phyloP scores from a whole-genome alignment of 108 stramenopile genomes.

The Fistulifera pelliculosa region DNA sequence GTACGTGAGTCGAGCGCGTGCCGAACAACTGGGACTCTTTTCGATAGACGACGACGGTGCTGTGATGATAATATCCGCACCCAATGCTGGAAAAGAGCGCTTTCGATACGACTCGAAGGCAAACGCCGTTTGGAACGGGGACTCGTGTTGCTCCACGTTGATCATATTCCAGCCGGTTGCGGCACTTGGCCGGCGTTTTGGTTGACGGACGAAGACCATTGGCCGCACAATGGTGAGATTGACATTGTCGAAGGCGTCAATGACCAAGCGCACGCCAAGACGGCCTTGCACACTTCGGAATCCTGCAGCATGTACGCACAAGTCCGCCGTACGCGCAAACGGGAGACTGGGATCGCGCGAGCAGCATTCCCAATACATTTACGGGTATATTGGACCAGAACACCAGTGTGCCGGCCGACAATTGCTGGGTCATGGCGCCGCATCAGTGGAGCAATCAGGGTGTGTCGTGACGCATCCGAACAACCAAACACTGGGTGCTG shows the following conservation, averaged over 20 bases:
- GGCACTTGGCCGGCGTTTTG: slow-evolving; percentile 89
- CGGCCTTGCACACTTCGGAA: slow-evolving; percentile 72
- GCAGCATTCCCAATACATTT: slow-evolving; percentile 60
- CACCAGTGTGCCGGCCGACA: slow-evolving; percentile 28
- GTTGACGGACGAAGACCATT: slow-evolving; percentile 73
- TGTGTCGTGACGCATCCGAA: slow-evolving; percentile 63
- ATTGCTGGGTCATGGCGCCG: slow-evolving; percentile 72
- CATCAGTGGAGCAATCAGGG: slow-evolving; percentile 90
- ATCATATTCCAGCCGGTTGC: slow-evolving; percentile 80
- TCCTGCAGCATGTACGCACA: slow-evolving; percentile 76
- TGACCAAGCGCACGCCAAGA: slow-evolving; percentile 67
- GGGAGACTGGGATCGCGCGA: slow-evolving; percentile 68
- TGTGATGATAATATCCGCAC: slow-evolving; percentile 17
- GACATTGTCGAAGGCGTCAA: slow-evolving; percentile 88
- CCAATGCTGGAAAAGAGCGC: slow-evolving; percentile 22
- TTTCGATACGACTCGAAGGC: slow-evolving; percentile 69
- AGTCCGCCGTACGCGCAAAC: slow-evolving; percentile 52
- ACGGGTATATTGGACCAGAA: slow-evolving; percentile 42
- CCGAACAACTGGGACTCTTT: slow-evolving; percentile 23
- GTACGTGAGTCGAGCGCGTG: slow-evolving; percentile 41
- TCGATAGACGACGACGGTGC: slow-evolving; percentile 8
- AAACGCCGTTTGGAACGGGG: slow-evolving; percentile 51
- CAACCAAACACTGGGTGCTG: slow-evolving; percentile 56
- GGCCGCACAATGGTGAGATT: slow-evolving; percentile 84
- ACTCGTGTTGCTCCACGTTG: slow-evolving; percentile 65